Conservation (phyloP, 2,329 filamentous ascomycete genomes). For the Aspergillus luchuensis region DNA sequence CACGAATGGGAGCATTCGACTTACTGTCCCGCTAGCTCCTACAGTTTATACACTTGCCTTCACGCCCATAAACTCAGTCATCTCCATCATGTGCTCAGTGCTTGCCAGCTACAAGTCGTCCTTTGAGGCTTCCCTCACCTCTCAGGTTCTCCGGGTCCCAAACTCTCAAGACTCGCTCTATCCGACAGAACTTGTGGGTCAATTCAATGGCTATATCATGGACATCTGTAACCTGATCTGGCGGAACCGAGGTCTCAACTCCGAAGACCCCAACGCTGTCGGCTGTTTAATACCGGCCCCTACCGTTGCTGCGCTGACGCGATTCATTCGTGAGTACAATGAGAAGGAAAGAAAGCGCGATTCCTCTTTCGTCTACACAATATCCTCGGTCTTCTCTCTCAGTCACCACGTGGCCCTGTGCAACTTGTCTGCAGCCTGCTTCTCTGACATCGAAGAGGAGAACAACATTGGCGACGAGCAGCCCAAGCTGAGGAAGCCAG, state of each 20-base stretch:
- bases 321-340: conserved; percentile 46
- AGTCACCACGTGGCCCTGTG: conserved; percentile 50
- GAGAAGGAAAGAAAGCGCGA: conserved; percentile 36
- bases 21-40: conserved; percentile 67
- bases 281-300: conserved; percentile 55
- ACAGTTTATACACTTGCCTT: conserved; percentile 74
- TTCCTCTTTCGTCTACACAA: conserved; percentile 34
- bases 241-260: conserved; percentile 71
- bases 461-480: conserved; percentile 25
- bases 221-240: conserved; percentile 84
- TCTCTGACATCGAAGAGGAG: conserved; percentile 53
- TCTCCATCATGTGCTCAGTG: conserved; percentile 70
- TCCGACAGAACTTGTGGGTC: conserved; percentile 62
- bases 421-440: conserved; percentile 51
- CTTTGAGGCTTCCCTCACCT: conserved; percentile 65
- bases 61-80: conserved; percentile 60
- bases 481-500: conserved; percentile 52
- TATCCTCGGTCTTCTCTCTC: conserved; percentile 50
- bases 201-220: conserved; percentile 83
- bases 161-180: conserved; percentile 47
- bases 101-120: conserved; percentile 72
- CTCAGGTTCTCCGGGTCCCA: conserved; percentile 36
- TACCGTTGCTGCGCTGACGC: conserved; percentile 47
- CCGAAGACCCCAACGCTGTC: conserved; percentile 61
- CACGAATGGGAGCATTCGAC: conserved; percentile 59